A percentile compares a stretch with the other conserved stretches of the same genome.
Conservation (phyloP, 345 rosid genomes). For the Melaleuca alternifolia region DNA sequence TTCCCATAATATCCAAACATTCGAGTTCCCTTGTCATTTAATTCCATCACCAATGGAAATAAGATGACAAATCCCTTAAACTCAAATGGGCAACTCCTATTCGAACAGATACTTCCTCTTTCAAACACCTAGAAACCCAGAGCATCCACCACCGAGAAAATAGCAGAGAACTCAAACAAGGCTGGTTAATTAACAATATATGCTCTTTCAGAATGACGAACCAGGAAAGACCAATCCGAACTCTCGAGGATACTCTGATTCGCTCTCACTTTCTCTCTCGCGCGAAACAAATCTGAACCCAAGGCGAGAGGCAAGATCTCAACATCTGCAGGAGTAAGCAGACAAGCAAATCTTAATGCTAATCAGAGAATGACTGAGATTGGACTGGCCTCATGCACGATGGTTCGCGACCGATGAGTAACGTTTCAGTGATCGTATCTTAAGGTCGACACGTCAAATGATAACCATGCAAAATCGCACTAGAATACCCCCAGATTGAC, state of each 20-base stretch:
- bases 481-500: too few relatives aligned
- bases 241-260: rapidly evolving
- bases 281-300: neutral
- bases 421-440: neutral
- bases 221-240: slow-evolving; percentile 17
- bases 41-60: too few relatives aligned
- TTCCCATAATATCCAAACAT: too few relatives aligned
- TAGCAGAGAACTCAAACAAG: neutral
- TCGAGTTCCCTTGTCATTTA: too few relatives aligned
- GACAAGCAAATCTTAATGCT: neutral
- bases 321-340: neutral
- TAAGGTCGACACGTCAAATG: too few relatives aligned
- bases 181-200: neutral
- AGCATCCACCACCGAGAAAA: too few relatives aligned
- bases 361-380: neutral
- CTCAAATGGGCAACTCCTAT: too few relatives aligned
- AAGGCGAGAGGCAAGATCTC: neutral
- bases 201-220: too few relatives aligned
- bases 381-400: neutral
- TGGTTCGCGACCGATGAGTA: neutral
- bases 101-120: too few relatives aligned
- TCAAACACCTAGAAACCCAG: too few relatives aligned
- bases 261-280: neutral
- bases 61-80: too few relatives aligned
- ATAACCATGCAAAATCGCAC: too few relatives aligned